Conservation (phyloP, 192 early-diverging fungal species). For the Mortierella alpina region DNA sequence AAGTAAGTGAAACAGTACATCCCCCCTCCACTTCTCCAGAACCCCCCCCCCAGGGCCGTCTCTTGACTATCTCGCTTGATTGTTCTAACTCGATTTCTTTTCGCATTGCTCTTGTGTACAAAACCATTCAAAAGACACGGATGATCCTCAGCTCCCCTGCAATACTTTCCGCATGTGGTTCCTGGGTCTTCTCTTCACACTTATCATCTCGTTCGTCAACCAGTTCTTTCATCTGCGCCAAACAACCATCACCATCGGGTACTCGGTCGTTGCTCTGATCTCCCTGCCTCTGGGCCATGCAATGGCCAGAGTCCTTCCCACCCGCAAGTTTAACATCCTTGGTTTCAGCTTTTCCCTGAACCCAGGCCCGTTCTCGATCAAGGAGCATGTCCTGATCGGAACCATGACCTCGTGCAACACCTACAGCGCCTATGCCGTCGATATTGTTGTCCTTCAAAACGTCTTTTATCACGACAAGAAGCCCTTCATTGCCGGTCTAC, state of each 20-base stretch:
- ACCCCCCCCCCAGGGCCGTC: no score
- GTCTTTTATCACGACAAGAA: conserved; percentile 60
- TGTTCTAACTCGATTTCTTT: conserved; percentile 41
- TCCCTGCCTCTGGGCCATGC: conserved; percentile 57
- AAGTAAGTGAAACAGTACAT: conserved; percentile 17
- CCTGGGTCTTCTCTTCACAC: conserved; percentile 53
- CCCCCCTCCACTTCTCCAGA: no score
- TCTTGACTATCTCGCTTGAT: no score
- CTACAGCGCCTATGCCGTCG: conserved; percentile 59
- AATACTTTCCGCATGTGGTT: conserved; percentile 62
- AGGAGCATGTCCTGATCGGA: conserved; percentile 69
- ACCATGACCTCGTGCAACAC: conserved; percentile 58
- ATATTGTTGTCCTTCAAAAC: conserved; percentile 59
- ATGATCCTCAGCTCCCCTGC: conserved; percentile 58
- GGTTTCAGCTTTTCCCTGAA: conserved; percentile 59
- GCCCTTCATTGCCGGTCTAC: conserved; percentile 58
- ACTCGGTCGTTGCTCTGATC: conserved; percentile 58
- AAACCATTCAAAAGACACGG: conserved; percentile 58
- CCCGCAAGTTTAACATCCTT: conserved; percentile 48
- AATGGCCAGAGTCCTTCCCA: conserved; percentile 53
- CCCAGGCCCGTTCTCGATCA: conserved; percentile 69
- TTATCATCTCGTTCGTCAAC: conserved; percentile 55
- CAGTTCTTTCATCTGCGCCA: conserved; percentile 63
- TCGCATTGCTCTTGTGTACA: conserved; percentile 23
- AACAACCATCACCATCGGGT: conserved; percentile 41